Conservation (phyloP, 768 basidiomycete genomes). For the Podaxis mareebaensis region DNA sequence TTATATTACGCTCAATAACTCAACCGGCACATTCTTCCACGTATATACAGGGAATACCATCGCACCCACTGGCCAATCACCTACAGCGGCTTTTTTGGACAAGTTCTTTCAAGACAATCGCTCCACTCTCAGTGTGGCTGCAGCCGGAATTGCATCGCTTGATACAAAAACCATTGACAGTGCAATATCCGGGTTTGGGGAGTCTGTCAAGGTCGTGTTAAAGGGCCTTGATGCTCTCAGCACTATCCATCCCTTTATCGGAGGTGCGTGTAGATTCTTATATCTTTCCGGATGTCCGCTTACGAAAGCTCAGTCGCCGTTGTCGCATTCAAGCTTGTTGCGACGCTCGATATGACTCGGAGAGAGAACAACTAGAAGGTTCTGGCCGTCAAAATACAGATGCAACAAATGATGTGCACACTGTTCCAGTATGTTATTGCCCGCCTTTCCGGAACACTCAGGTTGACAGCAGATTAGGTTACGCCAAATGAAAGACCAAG, state of each 20-base stretch:
- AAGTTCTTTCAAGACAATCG: constrained; percentile 25
- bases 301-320: constrained; percentile 40
- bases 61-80: not conserved
- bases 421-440: constrained; percentile 42
- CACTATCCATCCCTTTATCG: constrained; percentile 37
- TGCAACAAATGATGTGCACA: constrained; percentile 48
- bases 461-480: constrained; percentile 23
- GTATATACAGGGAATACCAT: not conserved
- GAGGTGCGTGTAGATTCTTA: constrained; percentile 25
- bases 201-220: constrained; percentile 29
- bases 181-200: constrained; percentile 26
- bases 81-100: constrained; percentile 14
- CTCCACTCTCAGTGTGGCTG: not conserved
- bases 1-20: too few relatives aligned
- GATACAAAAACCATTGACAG: constrained; percentile 25
- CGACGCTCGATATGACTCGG: constrained; percentile 47
- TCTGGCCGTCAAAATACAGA: constrained; percentile 43
- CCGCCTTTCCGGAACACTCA: constrained; percentile 9
- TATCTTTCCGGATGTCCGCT: not conserved
- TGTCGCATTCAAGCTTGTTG: constrained; percentile 48
- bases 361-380: constrained; percentile 54
- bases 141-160: not conserved
- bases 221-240: constrained; percentile 34
- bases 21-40: too few relatives aligned
- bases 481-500: constrained; percentile 26